Evolutionary conservation across 306 rosid genomes (phyloP).

Genomic region (Rosa chinensis): DNA sequence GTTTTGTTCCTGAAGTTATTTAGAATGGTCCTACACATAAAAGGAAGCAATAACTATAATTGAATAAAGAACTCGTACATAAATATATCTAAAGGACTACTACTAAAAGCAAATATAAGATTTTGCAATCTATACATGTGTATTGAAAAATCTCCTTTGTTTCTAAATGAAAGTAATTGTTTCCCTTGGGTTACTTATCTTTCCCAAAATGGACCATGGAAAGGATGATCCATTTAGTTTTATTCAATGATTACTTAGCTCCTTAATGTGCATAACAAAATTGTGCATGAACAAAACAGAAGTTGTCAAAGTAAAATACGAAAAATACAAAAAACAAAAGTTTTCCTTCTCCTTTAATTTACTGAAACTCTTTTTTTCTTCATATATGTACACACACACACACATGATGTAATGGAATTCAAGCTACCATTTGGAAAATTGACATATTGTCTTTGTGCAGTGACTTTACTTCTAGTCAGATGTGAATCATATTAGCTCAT

Average conservation of each 20-base stretch:
- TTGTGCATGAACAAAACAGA: background rate
- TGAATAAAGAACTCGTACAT: background rate
- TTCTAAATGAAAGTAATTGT: background rate
- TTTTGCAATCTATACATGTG: background rate
- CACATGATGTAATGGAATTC: background rate
- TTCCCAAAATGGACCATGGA: background rate
- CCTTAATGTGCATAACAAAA: background rate
- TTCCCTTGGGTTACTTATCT: background rate
- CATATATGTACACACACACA: background rate
- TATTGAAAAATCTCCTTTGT: background rate
- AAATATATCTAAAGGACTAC: background rate
- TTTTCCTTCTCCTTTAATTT: background rate
- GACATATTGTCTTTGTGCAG: background rate
- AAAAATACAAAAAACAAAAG: background rate
- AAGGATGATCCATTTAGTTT: background rate
- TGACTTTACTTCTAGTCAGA: conserved; percentile 13
- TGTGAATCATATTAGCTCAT: background rate
- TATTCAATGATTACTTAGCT: background rate
- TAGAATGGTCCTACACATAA: background rate
- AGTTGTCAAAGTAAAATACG: no score
- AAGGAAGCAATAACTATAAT: background rate
- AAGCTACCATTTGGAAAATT: background rate
- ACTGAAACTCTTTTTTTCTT: background rate
- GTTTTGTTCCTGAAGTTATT: background rate
- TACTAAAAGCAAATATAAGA: background rate